phyloP scores from a whole-genome alignment of 2,329 filamentous ascomycete genomes.

The Knufia fluminis region DNA sequence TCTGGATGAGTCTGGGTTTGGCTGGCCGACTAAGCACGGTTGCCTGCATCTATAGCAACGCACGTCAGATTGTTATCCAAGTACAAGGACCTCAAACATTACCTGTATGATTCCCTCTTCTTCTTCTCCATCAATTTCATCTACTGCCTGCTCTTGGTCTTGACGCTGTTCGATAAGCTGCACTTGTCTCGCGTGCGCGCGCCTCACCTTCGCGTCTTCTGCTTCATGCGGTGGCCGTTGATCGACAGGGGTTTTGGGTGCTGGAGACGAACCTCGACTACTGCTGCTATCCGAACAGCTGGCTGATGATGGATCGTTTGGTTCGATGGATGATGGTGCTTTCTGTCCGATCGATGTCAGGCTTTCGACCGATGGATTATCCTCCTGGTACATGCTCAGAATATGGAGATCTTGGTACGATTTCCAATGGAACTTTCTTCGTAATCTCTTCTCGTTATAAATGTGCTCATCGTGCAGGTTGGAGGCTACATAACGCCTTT shows the following conservation, averaged over 20 bases:
- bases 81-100: not conserved
- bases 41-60: constrained; percentile 16
- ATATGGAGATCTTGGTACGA: constrained; percentile 17
- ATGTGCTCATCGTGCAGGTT: not conserved
- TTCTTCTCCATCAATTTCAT: constrained; percentile 12
- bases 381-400: constrained; percentile 16
- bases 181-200: not conserved
- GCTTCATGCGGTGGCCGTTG: not conserved
- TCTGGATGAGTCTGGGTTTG: constrained; percentile 21
- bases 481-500: not conserved
- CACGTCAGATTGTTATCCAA: not conserved
- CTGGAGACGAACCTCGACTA: not conserved
- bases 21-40: constrained; percentile 17
- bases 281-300: constrained; percentile 1
- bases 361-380: not conserved
- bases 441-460: not conserved
- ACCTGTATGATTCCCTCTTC: constrained; percentile 14
- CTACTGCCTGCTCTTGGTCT: constrained; percentile 13
- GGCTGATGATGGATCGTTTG: not conserved
- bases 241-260: constrained; percentile 13
- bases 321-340: not conserved
- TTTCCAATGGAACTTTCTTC: constrained; percentile 8
- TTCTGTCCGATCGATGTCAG: not conserved
- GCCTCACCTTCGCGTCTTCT: not conserved
- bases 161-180: constrained; percentile 10